Percentiles rank a stretch among this genome's conserved stretches.
phyloP scores from a whole-genome alignment of 2,329 filamentous ascomycete genomes.

The Hypoxylon sp. region DNA sequence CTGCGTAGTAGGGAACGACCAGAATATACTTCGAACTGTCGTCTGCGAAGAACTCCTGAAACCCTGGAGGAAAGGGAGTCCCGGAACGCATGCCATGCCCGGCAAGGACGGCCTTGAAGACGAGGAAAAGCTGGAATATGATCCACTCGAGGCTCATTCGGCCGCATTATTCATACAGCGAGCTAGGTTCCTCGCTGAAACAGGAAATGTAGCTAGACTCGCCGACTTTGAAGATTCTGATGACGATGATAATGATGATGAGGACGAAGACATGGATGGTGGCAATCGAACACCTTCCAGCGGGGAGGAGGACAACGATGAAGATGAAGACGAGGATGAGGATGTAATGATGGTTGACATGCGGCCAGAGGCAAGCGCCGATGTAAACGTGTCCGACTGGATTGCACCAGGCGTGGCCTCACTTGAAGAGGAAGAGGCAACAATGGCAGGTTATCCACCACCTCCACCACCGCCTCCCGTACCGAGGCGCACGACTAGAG shows the following conservation, averaged over 20 bases:
- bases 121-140: conserved; percentile 75
- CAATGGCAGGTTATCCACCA: conserved; percentile 80
- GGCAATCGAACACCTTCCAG: conserved; percentile 55
- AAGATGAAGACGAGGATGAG: conserved; percentile 67
- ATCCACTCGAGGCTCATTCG: conserved; percentile 53
- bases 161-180: conserved; percentile 57
- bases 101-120: conserved; percentile 86
- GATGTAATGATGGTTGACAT: conserved; percentile 73
- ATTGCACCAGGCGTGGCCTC: conserved; percentile 71
- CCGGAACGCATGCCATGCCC: conserved; percentile 82
- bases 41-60: conserved; percentile 94
- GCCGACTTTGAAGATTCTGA: conserved; percentile 60
- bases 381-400: conserved; percentile 66
- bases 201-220: conserved; percentile 45
- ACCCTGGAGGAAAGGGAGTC: conserved; percentile 88
- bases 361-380: conserved; percentile 59
- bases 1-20: conserved; percentile 86
- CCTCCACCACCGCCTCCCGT: conserved; percentile 73
- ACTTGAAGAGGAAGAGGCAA: conserved; percentile 82
- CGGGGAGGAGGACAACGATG: conserved; percentile 75
- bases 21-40: conserved; percentile 81
- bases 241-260: conserved; percentile 65
- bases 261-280: conserved; percentile 61
- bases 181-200: conserved; percentile 54
- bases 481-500: conserved; percentile 62